A percentile compares a stretch with the other conserved stretches of the same genome.
These are phyloP conservation scores for Dianthus caryophyllus DNA, from an alignment of 148 eudicot genomes.

Conservation along the genomic window DNA sequence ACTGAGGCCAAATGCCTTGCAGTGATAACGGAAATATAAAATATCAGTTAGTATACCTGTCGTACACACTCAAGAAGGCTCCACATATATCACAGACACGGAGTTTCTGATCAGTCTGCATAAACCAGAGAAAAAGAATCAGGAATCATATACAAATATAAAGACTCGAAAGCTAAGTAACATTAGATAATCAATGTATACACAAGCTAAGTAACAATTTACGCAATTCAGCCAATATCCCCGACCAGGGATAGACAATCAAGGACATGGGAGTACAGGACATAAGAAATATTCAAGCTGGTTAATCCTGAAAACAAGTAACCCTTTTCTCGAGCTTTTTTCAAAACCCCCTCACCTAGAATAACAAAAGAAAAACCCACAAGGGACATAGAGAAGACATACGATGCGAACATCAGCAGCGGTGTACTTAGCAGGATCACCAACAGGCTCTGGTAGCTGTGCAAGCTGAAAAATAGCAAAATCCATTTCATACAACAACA, in stretches of 20 bases:
- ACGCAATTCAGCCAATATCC: neutral
- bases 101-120: conserved; percentile 96
- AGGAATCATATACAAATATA: conserved; percentile 3
- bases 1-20: conserved; percentile 95
- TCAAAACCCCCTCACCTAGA: too few relatives aligned
- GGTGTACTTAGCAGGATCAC: conserved; percentile 71
- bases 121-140: conserved; percentile 19
- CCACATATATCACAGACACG: conserved; percentile 99
- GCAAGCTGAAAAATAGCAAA: conserved; percentile 48
- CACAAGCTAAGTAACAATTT: neutral
- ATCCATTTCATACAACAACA: neutral
- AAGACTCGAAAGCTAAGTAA: too few relatives aligned
- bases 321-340: too few relatives aligned
- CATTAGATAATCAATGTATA: too few relatives aligned
- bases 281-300: neutral
- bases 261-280: neutral
- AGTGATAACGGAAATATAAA: conserved; percentile 78
- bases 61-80: conserved; percentile 96
- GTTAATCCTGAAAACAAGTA: neutral
- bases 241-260: neutral
- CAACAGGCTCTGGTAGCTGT: conserved; percentile 66
- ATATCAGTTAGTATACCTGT: conserved; percentile 49
- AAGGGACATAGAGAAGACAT: conserved; percentile 26
- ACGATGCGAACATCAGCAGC: conserved; percentile 97
- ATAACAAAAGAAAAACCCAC: neutral